Conservation (phyloP, 1,139 yeast genomes). For the Blastobotrys persicus region DNA sequence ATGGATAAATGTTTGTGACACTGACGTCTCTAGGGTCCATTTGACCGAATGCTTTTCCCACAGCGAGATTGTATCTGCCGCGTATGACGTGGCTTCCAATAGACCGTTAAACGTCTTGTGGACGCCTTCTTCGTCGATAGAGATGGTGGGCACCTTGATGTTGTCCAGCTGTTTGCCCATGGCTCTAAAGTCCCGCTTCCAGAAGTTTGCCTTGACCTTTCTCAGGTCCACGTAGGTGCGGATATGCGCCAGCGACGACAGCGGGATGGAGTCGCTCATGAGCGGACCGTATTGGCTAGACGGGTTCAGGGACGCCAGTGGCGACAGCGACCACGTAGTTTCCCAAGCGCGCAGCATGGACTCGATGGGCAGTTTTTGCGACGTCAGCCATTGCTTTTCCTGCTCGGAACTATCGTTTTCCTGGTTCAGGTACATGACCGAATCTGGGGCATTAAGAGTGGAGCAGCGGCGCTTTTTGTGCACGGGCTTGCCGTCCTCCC, state of each 20-base stretch:
- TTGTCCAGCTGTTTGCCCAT: slow-evolving; percentile 37
- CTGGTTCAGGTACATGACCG: neutral
- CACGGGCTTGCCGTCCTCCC: neutral
- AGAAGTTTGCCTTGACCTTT: slow-evolving; percentile 36
- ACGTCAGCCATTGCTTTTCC: slow-evolving; percentile 29
- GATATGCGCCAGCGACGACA: slow-evolving; percentile 41
- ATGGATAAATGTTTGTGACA: slow-evolving; percentile 39
- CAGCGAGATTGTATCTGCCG: slow-evolving; percentile 40
- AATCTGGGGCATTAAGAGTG: neutral
- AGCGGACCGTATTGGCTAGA: slow-evolving; percentile 39
- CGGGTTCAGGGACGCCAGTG: slow-evolving; percentile 40
- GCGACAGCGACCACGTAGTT: slow-evolving; percentile 40
- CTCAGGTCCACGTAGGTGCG: slow-evolving; percentile 36
- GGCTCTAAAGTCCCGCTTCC: slow-evolving; percentile 38
- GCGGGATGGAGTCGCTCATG: slow-evolving; percentile 42
- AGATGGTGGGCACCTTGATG: slow-evolving; percentile 24
- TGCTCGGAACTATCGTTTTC: slow-evolving; percentile 6
- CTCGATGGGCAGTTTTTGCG: slow-evolving; percentile 29
- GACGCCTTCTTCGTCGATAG: slow-evolving; percentile 21
- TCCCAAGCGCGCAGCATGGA: slow-evolving; percentile 40
- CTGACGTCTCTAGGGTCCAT: slow-evolving; percentile 36
- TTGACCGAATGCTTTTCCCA: slow-evolving; percentile 41
- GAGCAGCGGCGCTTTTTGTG: slow-evolving; percentile 6
- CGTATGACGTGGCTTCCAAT: slow-evolving; percentile 40
- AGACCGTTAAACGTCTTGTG: slow-evolving; percentile 30